These are phyloP conservation scores for Neonectria coccinea DNA, from an alignment of 2,329 filamentous ascomycete species.

Conservation along the genomic window DNA sequence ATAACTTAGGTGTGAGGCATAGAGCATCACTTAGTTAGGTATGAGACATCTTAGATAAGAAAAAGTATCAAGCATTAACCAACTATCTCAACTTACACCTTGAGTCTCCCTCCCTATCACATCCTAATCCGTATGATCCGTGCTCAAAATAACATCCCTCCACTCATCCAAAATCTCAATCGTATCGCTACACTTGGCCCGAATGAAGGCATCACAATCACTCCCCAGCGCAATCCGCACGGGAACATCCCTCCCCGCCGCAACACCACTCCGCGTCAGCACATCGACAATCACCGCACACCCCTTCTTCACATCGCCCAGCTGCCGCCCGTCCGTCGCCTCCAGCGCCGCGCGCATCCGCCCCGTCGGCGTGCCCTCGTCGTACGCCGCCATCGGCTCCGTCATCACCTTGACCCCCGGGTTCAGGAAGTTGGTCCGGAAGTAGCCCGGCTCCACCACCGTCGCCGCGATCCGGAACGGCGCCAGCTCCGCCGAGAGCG, in stretches of 20 bases:
- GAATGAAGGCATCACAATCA: slow-evolving; percentile 59
- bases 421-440: slow-evolving; percentile 63
- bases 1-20: too few species aligned
- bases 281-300: slow-evolving; percentile 65
- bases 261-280: slow-evolving; percentile 62
- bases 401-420: slow-evolving; percentile 44
- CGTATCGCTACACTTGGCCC: slow-evolving; percentile 57
- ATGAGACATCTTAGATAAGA: too few species aligned
- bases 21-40: too few species aligned
- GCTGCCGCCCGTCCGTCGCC: slow-evolving; percentile 60
- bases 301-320: slow-evolving; percentile 67
- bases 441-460: slow-evolving; percentile 64
- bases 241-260: slow-evolving; percentile 62
- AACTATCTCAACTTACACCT: too few species aligned
- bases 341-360: slow-evolving; percentile 47
- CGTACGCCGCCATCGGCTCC: slow-evolving; percentile 49
- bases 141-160: slow-evolving; percentile 51
- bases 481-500: slow-evolving; percentile 56
- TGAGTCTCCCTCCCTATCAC: neutral
- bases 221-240: slow-evolving; percentile 65
- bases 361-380: slow-evolving; percentile 46
- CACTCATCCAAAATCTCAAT: slow-evolving; percentile 61
- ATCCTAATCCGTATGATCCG: slow-evolving; percentile 31
- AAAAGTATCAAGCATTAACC: neutral
- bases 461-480: slow-evolving; percentile 59